Evolutionary conservation across 129 eudicot genomes (phyloP).

Genomic region (Heracleum sosnowskyi): DNA sequence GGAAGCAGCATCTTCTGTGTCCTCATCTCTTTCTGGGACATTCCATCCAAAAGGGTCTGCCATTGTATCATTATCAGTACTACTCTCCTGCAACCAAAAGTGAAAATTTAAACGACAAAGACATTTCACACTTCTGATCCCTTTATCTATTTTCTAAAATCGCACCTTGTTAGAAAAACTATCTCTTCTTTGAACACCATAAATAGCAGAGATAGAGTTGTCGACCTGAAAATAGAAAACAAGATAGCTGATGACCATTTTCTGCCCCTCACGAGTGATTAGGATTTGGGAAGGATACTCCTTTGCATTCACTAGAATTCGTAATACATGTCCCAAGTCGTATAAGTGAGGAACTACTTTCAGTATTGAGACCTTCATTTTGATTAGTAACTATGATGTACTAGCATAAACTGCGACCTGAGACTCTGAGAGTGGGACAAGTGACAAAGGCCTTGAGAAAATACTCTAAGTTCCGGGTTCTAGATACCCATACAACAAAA

Average conservation of each 20-base stretch:
- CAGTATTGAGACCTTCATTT: not conserved
- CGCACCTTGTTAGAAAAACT: not conserved
- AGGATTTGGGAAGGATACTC: not conserved
- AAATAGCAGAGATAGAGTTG: not conserved
- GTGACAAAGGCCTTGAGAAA: not conserved
- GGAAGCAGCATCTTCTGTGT: conserved; percentile 19
- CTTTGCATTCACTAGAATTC: not conserved
- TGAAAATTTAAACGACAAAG: not conserved
- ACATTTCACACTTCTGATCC: not conserved
- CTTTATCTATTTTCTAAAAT: not conserved
- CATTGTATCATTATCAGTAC: conserved; percentile 19
- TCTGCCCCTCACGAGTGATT: not conserved
- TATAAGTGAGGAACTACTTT: not conserved
- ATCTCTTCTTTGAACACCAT: not conserved
- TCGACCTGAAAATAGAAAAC: not conserved
- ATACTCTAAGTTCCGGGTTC: not conserved
- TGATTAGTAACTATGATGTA: not conserved
- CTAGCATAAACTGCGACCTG: not conserved
- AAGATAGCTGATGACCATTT: not conserved
- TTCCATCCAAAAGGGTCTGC: conserved; percentile 57
- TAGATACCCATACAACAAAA: not conserved
- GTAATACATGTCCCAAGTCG: not conserved
- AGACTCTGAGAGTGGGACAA: not conserved
- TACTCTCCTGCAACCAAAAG: conserved; percentile 30
- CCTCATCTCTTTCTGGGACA: conserved; percentile 28